phyloP scores from a whole-genome alignment of 768 basidiomycete species.

The Hericium erinaceus region DNA sequence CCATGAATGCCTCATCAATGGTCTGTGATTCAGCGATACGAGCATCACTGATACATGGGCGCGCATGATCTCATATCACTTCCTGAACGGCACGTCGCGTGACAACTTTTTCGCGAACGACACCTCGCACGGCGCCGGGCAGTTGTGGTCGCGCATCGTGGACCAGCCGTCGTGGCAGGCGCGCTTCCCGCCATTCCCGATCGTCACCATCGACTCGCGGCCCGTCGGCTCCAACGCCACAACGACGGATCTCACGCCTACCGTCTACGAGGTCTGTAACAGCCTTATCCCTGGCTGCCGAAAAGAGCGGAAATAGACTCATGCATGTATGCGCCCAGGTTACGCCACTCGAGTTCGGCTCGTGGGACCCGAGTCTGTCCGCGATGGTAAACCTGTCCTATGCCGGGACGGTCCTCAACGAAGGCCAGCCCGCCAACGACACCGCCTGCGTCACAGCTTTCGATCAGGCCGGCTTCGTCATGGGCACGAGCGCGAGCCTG shows the following conservation, averaged over 20 bases:
- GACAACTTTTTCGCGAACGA: slow-evolving; percentile 51
- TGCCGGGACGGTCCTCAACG: slow-evolving; percentile 54
- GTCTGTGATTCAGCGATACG: slow-evolving; percentile 36
- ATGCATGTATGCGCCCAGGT: slow-evolving; percentile 28
- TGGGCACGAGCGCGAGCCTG: slow-evolving; percentile 64
- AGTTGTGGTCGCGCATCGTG: slow-evolving; percentile 55
- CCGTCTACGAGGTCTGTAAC: slow-evolving; percentile 50
- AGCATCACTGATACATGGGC: slow-evolving; percentile 59
- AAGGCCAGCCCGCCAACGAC: slow-evolving; percentile 44
- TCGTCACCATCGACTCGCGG: slow-evolving; percentile 50
- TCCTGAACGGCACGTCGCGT: slow-evolving; percentile 54
- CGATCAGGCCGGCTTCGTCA: slow-evolving; percentile 65
- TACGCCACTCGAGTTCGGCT: slow-evolving; percentile 59
- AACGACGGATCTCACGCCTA: slow-evolving; percentile 27
- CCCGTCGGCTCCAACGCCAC: slow-evolving; percentile 36
- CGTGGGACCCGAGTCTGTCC: slow-evolving; percentile 64
- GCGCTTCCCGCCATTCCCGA: slow-evolving; percentile 52
- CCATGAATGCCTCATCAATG: background rate
- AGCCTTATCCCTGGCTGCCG: background rate
- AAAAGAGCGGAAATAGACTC: background rate
- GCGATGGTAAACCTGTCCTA: slow-evolving; percentile 57
- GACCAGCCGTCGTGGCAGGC: slow-evolving; percentile 41
- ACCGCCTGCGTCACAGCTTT: slow-evolving; percentile 65
- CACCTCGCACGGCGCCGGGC: slow-evolving; percentile 61
- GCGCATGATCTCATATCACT: slow-evolving; percentile 64